Base-by-base conservation (phyloP, 148 eudicot genomes). In the Amaranthus cruentus region DNA sequence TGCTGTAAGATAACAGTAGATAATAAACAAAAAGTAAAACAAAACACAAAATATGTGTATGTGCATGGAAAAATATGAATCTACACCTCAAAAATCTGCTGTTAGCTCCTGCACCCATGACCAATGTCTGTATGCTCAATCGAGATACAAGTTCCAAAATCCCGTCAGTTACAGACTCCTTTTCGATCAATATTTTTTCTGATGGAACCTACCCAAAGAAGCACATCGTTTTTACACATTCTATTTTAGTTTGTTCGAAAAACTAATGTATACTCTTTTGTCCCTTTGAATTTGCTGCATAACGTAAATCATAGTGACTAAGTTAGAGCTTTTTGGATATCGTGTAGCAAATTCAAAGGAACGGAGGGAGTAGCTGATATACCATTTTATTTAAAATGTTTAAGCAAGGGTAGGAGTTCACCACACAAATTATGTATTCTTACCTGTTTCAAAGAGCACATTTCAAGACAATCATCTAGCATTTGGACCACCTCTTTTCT, bases 31-130 rank as follows among this genome's bases (percentile, higher is more conserved):
- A 55, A 9, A 9, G 4, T n/a, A 55, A 7, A 11, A 7, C 9
- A 62, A 28, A 12, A 12, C 10, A 8, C 3, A 9, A 46, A 6
- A 60, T 4, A 46, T 53, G 50, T 42, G 52, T 2, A 57, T 78
- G 68, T 59, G 12, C 55, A 72, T 8, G 68, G 11, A 38, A 51
- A 57, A 46, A 38, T 13, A 2, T 53, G 58, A 52, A 46, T 54
- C 8, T 14, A 11, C 76, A 90, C 98, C 83, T 86, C 42, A 87
- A 81, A 78, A 81, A 84, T 55, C 75, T 80, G 51, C 47, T 79
- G 75, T 88, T 85, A 1, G 89, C 84, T 18, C 96, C 93, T 42
- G 88, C 97, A 69, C 98, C 97, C 91, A 94, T 89, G 53, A 90
- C 97, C 73, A 94, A 90, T 78, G 75, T 87, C 76, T 79, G 74